Conservation (phyloP, 164 flowering plant species). For the Magnolia kwangsiensis region DNA sequence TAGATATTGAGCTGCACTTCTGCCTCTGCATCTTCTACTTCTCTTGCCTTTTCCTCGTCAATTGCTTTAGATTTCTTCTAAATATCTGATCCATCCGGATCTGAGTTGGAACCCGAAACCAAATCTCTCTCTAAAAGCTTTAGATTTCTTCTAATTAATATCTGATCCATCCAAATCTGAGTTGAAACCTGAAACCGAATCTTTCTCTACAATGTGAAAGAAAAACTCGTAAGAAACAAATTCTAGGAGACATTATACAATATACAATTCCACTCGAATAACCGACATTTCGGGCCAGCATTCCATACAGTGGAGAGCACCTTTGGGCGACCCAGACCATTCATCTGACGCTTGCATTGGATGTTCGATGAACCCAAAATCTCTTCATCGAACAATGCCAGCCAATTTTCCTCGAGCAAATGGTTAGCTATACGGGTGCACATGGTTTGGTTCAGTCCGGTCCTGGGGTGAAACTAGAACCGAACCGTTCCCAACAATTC, state of each 20-base stretch:
- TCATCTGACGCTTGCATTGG: conserved; percentile 4
- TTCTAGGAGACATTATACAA: conserved; percentile 50
- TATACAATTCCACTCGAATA: conserved; percentile 43
- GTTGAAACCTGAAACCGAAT: conserved; percentile 38
- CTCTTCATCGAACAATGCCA: neutral
- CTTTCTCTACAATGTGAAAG: conserved; percentile 27
- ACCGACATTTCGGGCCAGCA: conserved; percentile 47
- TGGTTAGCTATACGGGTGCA: too few species aligned
- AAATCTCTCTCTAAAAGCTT: conserved; percentile 30
- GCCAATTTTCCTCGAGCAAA: neutral
- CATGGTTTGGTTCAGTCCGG: too few species aligned
- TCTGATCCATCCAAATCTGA: conserved; percentile 16
- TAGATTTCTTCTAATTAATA: too few species aligned
- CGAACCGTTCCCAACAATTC: too few species aligned
- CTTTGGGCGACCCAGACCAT: conserved; percentile 35
- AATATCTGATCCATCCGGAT: conserved; percentile 30
- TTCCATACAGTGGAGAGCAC: conserved; percentile 33
- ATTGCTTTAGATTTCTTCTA: conserved; percentile 41
- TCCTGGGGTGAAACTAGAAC: too few species aligned
- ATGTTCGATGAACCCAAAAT: neutral
- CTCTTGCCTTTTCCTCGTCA: conserved; percentile 34
- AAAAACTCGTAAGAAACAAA: conserved; percentile 29
- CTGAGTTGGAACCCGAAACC: conserved; percentile 43
- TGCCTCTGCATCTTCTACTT: conserved; percentile 19
- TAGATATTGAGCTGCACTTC: conserved; percentile 70